phyloP scores from a whole-genome alignment of 1,284 basidiomycete genomes.

The Hemileia vastatrix region DNA sequence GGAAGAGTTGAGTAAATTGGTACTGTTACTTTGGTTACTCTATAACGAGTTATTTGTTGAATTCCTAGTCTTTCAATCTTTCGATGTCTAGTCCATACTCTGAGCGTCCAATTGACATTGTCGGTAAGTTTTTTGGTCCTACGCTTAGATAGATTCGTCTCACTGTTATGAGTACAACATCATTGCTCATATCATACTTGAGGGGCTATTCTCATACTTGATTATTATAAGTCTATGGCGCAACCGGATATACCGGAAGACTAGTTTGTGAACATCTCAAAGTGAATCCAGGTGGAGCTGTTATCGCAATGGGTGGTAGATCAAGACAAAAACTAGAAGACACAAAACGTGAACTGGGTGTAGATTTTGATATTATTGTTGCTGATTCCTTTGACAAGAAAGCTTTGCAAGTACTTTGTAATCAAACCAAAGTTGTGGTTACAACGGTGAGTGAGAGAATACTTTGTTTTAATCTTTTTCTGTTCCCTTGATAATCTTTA shows the following conservation, averaged over 20 bases:
- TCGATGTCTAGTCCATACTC: too few relatives aligned
- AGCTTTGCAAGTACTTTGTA: conserved; percentile 9
- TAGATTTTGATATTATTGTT: conserved; percentile 10
- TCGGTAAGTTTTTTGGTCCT: neutral
- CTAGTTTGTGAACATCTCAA: conserved; percentile 14
- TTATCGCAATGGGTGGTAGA: conserved; percentile 16
- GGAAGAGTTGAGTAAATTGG: too few relatives aligned
- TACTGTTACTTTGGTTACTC: too few relatives aligned
- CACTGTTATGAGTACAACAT: too few relatives aligned
- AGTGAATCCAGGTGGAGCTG: neutral
- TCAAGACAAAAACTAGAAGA: conserved; percentile 17
- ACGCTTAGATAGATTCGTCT: too few relatives aligned
- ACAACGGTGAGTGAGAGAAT: conserved; percentile 16
- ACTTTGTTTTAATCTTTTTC: too few relatives aligned
- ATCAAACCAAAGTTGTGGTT: conserved; percentile 15
- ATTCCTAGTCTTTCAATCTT: too few relatives aligned
- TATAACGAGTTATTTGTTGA: too few relatives aligned
- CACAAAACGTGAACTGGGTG: conserved; percentile 9
- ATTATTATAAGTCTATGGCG: conserved; percentile 14
- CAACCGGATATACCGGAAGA: conserved; percentile 17
- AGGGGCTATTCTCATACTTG: too few relatives aligned
- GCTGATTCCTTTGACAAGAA: conserved; percentile 15
- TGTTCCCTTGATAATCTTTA: too few relatives aligned
- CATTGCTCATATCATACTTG: too few relatives aligned
- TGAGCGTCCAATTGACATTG: neutral